Conservation (phyloP, 129 eudicot species). For the Logfia minima region DNA sequence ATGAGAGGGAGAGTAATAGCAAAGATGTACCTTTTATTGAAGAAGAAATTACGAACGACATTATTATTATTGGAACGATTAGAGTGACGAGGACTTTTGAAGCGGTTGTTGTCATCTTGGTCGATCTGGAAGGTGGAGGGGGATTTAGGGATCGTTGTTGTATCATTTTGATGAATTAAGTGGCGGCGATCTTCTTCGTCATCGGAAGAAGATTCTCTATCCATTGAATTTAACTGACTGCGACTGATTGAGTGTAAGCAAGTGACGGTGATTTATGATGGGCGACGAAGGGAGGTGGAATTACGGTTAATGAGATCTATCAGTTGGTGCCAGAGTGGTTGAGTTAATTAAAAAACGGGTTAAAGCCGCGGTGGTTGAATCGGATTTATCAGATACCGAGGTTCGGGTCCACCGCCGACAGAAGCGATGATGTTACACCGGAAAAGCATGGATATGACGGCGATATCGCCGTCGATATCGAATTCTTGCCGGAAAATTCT, state of each 20-base stretch:
- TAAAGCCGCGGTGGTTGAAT: no score
- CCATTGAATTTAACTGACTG: constrained; percentile 30
- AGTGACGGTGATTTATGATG: background rate
- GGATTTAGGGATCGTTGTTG: constrained; percentile 14
- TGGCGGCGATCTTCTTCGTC: constrained; percentile 74
- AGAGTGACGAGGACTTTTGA: constrained; percentile 15
- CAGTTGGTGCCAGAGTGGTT: background rate
- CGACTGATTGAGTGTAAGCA: background rate
- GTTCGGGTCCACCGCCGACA: constrained; percentile 53
- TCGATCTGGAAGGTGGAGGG: constrained; percentile 62
- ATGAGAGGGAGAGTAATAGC: constrained; percentile 58
- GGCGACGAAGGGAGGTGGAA: constrained; percentile 3
- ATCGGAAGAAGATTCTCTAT: constrained; percentile 50
- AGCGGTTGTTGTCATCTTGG: constrained; percentile 23
- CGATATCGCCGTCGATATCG: constrained; percentile 12
- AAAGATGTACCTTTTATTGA: constrained; percentile 65
- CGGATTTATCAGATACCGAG: constrained; percentile 37
- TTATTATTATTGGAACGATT: background rate
- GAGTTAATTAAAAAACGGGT: background rate
- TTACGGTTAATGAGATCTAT: constrained; percentile 21
- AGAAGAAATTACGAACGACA: background rate
- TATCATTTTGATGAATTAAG: constrained; percentile 47
- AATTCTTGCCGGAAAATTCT: constrained; percentile 47
- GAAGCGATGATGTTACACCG: constrained; percentile 52
- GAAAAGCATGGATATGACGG: constrained; percentile 56